A percentile compares a stretch with the other conserved stretches of the same genome.
Evolutionary conservation across 2,329 filamentous ascomycete species (phyloP).

Genomic region (Pseudogymnoascus sp.): DNA sequence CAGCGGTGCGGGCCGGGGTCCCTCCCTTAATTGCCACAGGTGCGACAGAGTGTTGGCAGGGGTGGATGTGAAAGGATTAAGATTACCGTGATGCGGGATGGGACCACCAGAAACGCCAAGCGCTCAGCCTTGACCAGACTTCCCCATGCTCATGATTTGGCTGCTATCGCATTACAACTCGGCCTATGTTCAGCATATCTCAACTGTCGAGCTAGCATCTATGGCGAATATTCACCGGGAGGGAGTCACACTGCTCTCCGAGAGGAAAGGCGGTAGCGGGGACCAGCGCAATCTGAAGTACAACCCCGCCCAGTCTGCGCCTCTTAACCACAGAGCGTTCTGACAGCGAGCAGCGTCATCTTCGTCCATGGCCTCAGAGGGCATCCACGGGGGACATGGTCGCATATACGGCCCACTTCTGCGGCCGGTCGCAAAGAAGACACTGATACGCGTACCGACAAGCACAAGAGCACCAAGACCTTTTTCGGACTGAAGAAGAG

Average conservation of each 20-base stretch:
- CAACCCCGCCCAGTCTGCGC: neutral
- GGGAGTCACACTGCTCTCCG: neutral
- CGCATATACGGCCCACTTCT: neutral
- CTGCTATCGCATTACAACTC: neutral
- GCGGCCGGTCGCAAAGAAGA: neutral
- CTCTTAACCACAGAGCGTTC: neutral
- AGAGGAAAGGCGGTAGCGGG: neutral
- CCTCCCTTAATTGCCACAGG: too few relatives aligned
- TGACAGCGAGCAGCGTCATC: neutral
- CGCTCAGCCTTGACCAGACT: neutral
- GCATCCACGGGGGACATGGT: constrained; percentile 7
- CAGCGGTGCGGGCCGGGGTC: neutral
- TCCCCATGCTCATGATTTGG: neutral
- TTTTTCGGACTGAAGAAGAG: neutral
- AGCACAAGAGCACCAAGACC: neutral
- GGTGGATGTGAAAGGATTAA: neutral
- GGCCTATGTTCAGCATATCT: neutral
- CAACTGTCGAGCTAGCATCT: neutral
- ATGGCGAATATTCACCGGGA: neutral
- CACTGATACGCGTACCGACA: neutral
- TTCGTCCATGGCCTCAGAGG: constrained; percentile 7
- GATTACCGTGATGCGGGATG: neutral
- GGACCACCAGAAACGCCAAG: neutral
- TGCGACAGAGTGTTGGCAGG: too few relatives aligned
- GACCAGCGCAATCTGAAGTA: neutral